Conservation (phyloP, 495 filamentous ascomycete genomes). For the Lasiosphaeria ovina region DNA sequence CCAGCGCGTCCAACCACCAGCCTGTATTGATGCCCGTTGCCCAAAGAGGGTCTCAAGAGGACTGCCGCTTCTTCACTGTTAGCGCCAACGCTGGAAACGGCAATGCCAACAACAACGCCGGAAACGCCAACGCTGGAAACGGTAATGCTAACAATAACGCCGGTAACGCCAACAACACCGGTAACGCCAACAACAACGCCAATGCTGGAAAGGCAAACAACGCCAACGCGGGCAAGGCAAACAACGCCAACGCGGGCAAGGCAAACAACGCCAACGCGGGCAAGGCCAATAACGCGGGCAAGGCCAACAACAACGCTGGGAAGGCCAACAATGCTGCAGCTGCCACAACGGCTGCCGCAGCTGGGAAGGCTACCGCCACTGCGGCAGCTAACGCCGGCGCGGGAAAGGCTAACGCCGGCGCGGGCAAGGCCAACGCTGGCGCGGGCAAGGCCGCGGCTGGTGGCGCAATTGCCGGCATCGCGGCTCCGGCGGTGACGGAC, state of each 20-base stretch:
- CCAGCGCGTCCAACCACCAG: conserved; percentile 68
- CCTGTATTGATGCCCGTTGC: conserved; percentile 76
- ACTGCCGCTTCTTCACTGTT: conserved; percentile 64
- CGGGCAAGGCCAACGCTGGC: background rate
- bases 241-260: conserved; percentile 7
- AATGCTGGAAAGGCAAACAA: conserved; percentile 12
- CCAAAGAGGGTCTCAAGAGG: conserved; percentile 70
- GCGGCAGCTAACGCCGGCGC: conserved; percentile 7
- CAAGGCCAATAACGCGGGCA: background rate
- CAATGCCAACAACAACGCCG: conserved; percentile 20
- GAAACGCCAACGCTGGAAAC: conserved; percentile 23
- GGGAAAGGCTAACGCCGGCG: background rate
- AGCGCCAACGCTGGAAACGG: conserved; percentile 27
- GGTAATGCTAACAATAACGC: conserved; percentile 24
- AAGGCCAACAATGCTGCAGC: conserved; percentile 8
- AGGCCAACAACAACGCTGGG: conserved; percentile 10
- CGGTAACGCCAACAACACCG: conserved; percentile 20
- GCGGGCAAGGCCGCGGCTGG: conserved; percentile 2
- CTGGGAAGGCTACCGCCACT: conserved; percentile 1
- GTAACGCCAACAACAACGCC: conserved; percentile 21
- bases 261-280: conserved; percentile 4
- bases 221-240: conserved; percentile 4
- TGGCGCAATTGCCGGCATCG: conserved; percentile 29
- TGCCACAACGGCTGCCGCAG: background rate
- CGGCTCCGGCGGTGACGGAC: conserved; percentile 36